Base-by-base conservation (phyloP, 2,329 filamentous ascomycete genomes). In the Colletotrichum karsti region DNA sequence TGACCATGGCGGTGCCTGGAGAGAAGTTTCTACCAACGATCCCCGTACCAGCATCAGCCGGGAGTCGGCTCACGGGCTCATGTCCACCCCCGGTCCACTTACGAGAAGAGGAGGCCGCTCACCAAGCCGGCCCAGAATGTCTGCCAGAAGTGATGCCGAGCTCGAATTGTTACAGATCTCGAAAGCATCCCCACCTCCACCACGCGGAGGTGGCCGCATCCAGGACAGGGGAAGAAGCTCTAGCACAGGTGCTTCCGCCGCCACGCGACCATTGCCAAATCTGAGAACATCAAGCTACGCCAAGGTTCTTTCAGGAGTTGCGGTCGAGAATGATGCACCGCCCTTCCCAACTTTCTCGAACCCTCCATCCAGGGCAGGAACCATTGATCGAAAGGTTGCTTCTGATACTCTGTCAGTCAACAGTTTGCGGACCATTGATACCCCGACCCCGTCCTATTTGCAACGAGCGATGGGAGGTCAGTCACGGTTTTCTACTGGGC, bases 1-100 rank as follows among this genome's bases (percentile, higher is more conserved):
- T 53, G 82, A 85, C 63, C 78, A 76, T 12, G 80, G 79, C 10
- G 83, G 84, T 5, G 76, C 84, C 4, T 86, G 81, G 80, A 78
- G 84, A 67, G 79, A 82, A 5, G 71, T 78, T 2, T 71, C 74
- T 20, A 67, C 80, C 9, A 77, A 79, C 59, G 82, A 84, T 63
- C 80, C 82, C 0, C 77, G 81, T 3, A 77, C 81, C 24, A 82
- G 79, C 22, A 73, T 83, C 24, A 84, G 79, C 61, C 77, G 79
- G 12, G 81, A 83, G 65, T 76, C 76, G 5, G 82, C 78, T 7
- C 75, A 71, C 26, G 80, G 81, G 8, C 73, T 79, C 6, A 75
- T 80, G 20, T 76, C 76, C 18, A 69, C 70, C 28, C 65, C 73
- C 24, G 63, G 70, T 8, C 44, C 53, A 42, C 54, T 63, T 18